A percentile compares a stretch with the other conserved stretches of the same genome.
Conservation (phyloP, 495 filamentous ascomycete species). For the Schizothecium vesticola region DNA sequence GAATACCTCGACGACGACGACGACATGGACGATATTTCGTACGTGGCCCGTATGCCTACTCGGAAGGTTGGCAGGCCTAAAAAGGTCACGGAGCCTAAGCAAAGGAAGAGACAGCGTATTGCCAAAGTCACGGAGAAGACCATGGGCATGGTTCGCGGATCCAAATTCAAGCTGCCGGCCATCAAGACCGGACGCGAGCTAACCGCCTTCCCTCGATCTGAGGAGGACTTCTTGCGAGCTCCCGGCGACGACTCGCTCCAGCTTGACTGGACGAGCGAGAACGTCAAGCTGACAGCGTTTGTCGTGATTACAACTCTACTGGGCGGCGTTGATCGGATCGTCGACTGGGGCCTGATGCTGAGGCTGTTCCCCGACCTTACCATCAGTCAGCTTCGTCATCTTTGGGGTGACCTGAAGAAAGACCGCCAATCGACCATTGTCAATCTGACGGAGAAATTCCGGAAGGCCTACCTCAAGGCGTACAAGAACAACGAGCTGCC, state of each 20-base stretch:
- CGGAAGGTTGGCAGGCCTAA: neutral
- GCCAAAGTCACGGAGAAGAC: constrained; percentile 10
- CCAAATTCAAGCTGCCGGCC: constrained; percentile 28
- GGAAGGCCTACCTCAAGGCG: constrained; percentile 65
- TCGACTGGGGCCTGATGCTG: constrained; percentile 71
- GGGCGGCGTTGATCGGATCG: constrained; percentile 60
- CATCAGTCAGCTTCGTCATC: constrained; percentile 51
- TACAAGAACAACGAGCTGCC: constrained; percentile 67
- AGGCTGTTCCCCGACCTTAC: constrained; percentile 58
- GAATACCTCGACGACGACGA: constrained; percentile 27
- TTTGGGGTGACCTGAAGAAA: constrained; percentile 54
- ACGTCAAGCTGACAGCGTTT: constrained; percentile 59
- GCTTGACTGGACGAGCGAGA: constrained; percentile 37
- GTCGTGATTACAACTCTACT: constrained; percentile 66
- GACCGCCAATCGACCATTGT: constrained; percentile 58
- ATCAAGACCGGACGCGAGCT: constrained; percentile 38
- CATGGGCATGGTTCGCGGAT: constrained; percentile 16
- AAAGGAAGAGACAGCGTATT: constrained; percentile 15
- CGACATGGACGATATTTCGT: constrained; percentile 18
- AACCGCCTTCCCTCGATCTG: constrained; percentile 30
- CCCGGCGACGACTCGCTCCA: constrained; percentile 25
- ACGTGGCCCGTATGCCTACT: neutral
- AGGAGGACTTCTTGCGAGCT: constrained; percentile 33
- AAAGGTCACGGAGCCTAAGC: neutral
- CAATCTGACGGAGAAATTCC: constrained; percentile 70